phyloP scores from a whole-genome alignment of 345 rosid species.

The Heritiera fomes region DNA sequence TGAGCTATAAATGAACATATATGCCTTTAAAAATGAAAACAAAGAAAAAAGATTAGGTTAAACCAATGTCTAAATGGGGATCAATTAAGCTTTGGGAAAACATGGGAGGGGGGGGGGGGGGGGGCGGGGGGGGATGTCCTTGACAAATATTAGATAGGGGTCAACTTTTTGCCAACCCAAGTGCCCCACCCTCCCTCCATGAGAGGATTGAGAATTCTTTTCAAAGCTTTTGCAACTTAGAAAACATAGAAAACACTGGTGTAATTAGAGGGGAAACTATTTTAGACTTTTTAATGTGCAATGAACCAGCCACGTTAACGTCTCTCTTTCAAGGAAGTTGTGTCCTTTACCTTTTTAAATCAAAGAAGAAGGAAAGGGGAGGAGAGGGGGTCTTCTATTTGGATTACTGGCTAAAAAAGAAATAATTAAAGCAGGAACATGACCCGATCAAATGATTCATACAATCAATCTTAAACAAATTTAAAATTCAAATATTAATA shows the following conservation, averaged over 20 bases:
- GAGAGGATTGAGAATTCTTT: background rate
- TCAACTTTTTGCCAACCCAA: background rate
- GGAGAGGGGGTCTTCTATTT: background rate
- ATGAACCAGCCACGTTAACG: background rate
- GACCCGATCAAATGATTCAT: no score
- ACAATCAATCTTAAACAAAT: no score
- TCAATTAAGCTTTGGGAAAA: background rate
- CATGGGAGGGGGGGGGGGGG: no score
- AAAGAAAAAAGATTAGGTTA: background rate
- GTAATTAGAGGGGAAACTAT: background rate
- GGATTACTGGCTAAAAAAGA: background rate
- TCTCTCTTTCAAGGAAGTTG: background rate
- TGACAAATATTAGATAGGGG: background rate
- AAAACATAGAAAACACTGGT: background rate
- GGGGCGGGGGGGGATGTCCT: no score
- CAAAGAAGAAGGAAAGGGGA: background rate
- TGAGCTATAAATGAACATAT: background rate
- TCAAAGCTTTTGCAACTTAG: background rate
- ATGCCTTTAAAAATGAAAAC: background rate
- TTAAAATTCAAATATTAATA: no score
- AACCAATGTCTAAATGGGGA: background rate
- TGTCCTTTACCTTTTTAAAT: background rate
- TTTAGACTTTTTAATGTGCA: background rate
- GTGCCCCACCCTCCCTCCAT: background rate
- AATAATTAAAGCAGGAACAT: no score